These are phyloP conservation scores for Ogataea pignaliae DNA, from an alignment of 805 yeast genomes.

Conservation along the genomic window DNA sequence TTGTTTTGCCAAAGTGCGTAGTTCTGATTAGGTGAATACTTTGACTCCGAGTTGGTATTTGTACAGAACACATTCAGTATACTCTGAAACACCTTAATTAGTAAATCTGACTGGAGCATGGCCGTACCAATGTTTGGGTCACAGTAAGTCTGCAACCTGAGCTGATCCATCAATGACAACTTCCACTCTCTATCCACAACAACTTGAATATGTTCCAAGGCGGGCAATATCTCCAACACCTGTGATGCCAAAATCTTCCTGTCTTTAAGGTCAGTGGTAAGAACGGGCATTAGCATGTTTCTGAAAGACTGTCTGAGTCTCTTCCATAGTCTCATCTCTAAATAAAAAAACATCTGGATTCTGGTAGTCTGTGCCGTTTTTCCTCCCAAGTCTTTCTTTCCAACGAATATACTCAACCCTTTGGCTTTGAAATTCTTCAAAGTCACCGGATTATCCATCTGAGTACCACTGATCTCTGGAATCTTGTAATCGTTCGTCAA, in stretches of 20 bases:
- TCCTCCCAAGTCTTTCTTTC: constrained; percentile 1
- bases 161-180: constrained; percentile 28
- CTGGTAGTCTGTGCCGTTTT: constrained; percentile 33
- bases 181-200: constrained; percentile 47
- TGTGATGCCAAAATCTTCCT: constrained; percentile 51
- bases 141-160: constrained; percentile 28
- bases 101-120: constrained; percentile 36
- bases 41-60: constrained; percentile 3
- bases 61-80: constrained; percentile 9
- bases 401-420: constrained; percentile 8
- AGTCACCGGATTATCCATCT: constrained; percentile 24
- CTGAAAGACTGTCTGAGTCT: constrained; percentile 43
- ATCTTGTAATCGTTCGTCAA: constrained; percentile 32
- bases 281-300: constrained; percentile 47
- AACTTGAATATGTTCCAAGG: constrained; percentile 42
- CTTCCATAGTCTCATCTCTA: constrained; percentile 59
- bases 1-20: constrained; percentile 11
- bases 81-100: constrained; percentile 41
- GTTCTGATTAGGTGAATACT: constrained; percentile 8
- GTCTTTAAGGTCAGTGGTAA: constrained; percentile 44
- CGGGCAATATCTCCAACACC: constrained; percentile 49
- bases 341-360: constrained; percentile 52
- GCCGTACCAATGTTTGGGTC: constrained; percentile 32
- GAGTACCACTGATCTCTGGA: constrained; percentile 31
- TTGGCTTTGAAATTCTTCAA: constrained; percentile 15